A percentile compares a stretch with the other conserved stretches of the same genome.
Evolutionary conservation across 2,329 filamentous ascomycete species (phyloP).

Genomic region (Ophiosphaerella narmari): DNA sequence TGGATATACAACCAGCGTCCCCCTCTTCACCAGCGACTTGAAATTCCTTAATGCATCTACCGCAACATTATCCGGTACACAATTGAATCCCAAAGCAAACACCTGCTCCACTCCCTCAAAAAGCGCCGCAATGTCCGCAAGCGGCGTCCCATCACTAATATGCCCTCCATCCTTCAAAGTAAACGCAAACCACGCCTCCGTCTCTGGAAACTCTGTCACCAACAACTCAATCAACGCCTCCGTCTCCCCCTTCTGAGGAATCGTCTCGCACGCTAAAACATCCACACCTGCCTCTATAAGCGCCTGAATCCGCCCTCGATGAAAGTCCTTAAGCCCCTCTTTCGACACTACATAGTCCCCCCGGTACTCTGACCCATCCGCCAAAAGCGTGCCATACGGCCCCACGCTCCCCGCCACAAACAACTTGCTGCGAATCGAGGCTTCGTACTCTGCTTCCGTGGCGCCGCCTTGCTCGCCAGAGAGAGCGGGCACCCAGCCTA

Average conservation of each 20-base stretch:
- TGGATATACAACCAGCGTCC: conserved; percentile 48
- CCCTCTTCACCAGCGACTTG: conserved; percentile 31
- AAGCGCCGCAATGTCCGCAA: conserved; percentile 37
- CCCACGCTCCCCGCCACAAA: conserved; percentile 54
- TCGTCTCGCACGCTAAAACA: conserved; percentile 53
- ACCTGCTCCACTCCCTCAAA: conserved; percentile 40
- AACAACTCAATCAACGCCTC: conserved; percentile 48
- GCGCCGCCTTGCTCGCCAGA: not conserved
- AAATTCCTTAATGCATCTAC: conserved; percentile 41
- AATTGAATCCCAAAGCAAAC: conserved; percentile 53
- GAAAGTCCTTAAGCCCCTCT: conserved; percentile 48
- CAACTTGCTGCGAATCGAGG: conserved; percentile 9
- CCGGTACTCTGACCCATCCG: conserved; percentile 53
- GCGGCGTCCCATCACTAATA: conserved; percentile 50
- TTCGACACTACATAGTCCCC: conserved; percentile 46
- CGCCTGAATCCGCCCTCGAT: conserved; percentile 49
- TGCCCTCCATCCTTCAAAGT: conserved; percentile 44
- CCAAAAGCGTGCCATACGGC: conserved; percentile 54
- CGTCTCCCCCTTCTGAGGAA: conserved; percentile 49
- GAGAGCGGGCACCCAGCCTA: not conserved
- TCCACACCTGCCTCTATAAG: conserved; percentile 50
- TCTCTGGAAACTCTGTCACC: conserved; percentile 40
- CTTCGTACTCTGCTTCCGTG: not conserved
- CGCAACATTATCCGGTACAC: conserved; percentile 45
- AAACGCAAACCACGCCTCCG: conserved; percentile 50